A percentile compares a stretch with the other conserved stretches of the same genome.
Evolutionary conservation across 1,139 yeast species (phyloP).

Genomic region (Candida sojae): DNA sequence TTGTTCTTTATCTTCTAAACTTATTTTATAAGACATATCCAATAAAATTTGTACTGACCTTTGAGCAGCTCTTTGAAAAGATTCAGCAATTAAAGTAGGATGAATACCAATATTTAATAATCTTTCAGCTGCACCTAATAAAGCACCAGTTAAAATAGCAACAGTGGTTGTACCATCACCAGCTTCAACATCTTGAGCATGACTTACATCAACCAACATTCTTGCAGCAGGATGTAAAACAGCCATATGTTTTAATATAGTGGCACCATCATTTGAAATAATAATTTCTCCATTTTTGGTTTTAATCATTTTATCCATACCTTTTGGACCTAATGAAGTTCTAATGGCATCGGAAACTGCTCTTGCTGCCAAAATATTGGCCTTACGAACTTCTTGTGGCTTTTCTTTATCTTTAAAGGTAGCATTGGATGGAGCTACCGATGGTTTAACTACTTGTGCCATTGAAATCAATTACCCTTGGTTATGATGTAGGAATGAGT

Average conservation of each 20-base stretch:
- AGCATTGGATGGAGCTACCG: slow-evolving; percentile 68
- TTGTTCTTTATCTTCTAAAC: slow-evolving; percentile 75
- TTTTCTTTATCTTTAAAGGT: slow-evolving; percentile 93
- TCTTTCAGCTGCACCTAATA: slow-evolving; percentile 92
- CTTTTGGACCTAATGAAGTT: slow-evolving; percentile 97
- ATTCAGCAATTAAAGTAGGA: slow-evolving; percentile 92
- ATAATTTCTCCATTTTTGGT: slow-evolving; percentile 90
- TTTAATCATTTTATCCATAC: slow-evolving; percentile 99
- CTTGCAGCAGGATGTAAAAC: slow-evolving; percentile 98
- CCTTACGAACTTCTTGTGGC: slow-evolving; percentile 94
- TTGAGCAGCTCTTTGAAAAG: slow-evolving; percentile 90
- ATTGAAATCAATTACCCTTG: slow-evolving; percentile 4
- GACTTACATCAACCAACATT: slow-evolving; percentile 96
- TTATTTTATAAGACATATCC: slow-evolving; percentile 81
- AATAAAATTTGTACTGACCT: slow-evolving; percentile 83
- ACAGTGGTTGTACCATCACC: slow-evolving; percentile 99
- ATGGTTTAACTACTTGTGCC: slow-evolving; percentile 20
- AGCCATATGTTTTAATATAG: slow-evolving; percentile 95
- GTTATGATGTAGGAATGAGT: too few species aligned
- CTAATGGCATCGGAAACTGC: slow-evolving; percentile 98
- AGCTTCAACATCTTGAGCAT: slow-evolving; percentile 97
- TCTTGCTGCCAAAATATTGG: slow-evolving; percentile 92
- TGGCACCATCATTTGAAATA: slow-evolving; percentile 97
- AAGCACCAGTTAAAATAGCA: slow-evolving; percentile 91
- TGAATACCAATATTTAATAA: slow-evolving; percentile 89